Evolutionary conservation across 352 stramenopile species (phyloP).

Genomic region (Globisporangium cylindrosporum): DNA sequence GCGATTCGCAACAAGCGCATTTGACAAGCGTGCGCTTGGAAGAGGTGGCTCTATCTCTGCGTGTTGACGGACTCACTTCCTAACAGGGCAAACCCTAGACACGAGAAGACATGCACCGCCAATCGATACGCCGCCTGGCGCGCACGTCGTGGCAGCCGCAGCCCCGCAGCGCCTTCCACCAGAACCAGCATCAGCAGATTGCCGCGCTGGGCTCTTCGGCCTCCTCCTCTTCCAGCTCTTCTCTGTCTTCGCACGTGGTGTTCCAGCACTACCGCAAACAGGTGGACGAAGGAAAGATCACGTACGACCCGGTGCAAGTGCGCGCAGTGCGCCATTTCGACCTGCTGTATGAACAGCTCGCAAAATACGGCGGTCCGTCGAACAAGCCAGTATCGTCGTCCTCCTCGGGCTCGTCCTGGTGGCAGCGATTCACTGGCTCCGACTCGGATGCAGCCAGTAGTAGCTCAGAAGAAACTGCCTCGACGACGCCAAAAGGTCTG

Average conservation of each 20-base stretch:
- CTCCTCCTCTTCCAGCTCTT: neutral
- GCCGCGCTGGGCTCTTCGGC: slow-evolving; percentile 2
- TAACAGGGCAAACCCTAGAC: neutral
- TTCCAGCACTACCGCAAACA: slow-evolving; percentile 50
- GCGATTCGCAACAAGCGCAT: neutral
- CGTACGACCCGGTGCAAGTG: slow-evolving; percentile 69
- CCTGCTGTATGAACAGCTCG: slow-evolving; percentile 48
- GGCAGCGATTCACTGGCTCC: slow-evolving; percentile 47
- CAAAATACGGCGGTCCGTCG: slow-evolving; percentile 48
- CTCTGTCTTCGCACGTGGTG: slow-evolving; percentile 6
- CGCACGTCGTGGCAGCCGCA: slow-evolving; percentile 7
- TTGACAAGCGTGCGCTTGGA: neutral
- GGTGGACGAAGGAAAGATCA: slow-evolving; percentile 50
- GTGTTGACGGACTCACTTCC: neutral
- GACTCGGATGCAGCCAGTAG: slow-evolving; percentile 1
- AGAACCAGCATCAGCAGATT: slow-evolving; percentile 7
- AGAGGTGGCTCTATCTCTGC: neutral
- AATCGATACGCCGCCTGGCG: slow-evolving; percentile 10
- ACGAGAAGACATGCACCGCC: slow-evolving; percentile 4
- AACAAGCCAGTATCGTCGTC: slow-evolving; percentile 3
- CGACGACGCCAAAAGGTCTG: slow-evolving; percentile 84
- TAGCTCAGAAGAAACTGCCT: slow-evolving; percentile 3
- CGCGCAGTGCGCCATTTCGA: slow-evolving; percentile 66
- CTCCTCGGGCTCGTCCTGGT: slow-evolving; percentile 38
- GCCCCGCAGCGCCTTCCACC: neutral